Percentiles rank a stretch among this genome's conserved stretches.
Evolutionary conservation across 768 basidiomycete species (phyloP).

Genomic region (Neoboletus magnificus): DNA sequence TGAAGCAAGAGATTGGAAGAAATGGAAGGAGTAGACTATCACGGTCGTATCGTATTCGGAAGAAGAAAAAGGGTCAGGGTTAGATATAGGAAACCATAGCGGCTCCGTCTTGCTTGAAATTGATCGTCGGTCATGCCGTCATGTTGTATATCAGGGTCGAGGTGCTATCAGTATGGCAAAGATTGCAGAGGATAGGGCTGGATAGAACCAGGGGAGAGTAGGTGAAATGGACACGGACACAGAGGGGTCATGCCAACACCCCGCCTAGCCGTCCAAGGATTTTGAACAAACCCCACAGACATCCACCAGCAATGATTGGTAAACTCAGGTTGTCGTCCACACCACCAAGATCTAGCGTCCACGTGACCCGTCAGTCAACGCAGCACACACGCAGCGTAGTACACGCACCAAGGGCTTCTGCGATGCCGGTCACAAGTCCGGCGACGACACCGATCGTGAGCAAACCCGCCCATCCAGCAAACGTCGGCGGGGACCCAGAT

Average conservation of each 20-base stretch:
- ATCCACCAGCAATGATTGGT: constrained; percentile 81
- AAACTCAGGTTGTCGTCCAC: constrained; percentile 89
- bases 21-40: neutral
- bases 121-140: neutral
- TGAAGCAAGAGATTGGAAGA: neutral
- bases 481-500: neutral
- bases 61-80: too few species aligned
- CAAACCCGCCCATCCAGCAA: constrained; percentile 44
- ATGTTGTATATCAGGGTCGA: neutral
- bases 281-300: constrained; percentile 55
- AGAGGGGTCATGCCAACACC: constrained; percentile 13
- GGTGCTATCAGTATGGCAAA: neutral
- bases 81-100: neutral
- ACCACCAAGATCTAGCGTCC: constrained; percentile 65
- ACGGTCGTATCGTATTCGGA: neutral
- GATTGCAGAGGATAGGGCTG: neutral
- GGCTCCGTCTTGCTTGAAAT: neutral
- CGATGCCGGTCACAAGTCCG: constrained; percentile 77
- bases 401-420: constrained; percentile 83
- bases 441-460: constrained; percentile 56
- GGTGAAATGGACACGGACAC: too few species aligned
- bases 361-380: constrained; percentile 1
- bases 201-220: neutral
- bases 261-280: constrained; percentile 35
- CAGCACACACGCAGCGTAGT: neutral